Base-by-base conservation (phyloP, 2,329 filamentous ascomycete species). In the Scedosporium apiospermum region DNA sequence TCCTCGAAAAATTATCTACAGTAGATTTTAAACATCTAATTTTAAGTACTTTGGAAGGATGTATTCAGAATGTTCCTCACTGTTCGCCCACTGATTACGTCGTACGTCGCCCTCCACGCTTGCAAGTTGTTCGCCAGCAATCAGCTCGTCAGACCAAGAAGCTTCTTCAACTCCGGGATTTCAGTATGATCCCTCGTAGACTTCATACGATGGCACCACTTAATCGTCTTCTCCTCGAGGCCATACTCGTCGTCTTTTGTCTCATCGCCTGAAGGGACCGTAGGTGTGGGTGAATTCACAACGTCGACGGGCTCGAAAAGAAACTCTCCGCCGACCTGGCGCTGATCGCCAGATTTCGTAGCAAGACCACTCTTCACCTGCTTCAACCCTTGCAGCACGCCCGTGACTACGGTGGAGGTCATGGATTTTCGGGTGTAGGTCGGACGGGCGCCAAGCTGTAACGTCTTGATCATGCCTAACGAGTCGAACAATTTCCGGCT, bases 181-280 rank as follows among this genome's bases (percentile, higher is more conserved):
- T 92, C 89, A 1, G 83, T 82, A 70, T 96, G 91, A 67, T 93
- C 90, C 58, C 90, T 77, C 12, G 90, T 93, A 63, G 84, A 89
- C 70, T 80, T 80, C 90, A 96, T 96, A 30, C 90, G 81, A 74
- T 93, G 89, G 68, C 88, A 92, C 90, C 91, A 96, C 1, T 84
- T 86, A 30, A 90, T 82, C 62, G 76, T 77, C 74, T 89, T 88
- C 69, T 83, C 78, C 69, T 83, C 78, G 7, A 66, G 66, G 7
- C 60, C 49, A 51, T 61, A 57, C 49, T 55, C 27, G 60, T 71
- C 70, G 26, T 69, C 72, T 7, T 67, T 70, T n/a, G 61, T 65
- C 6, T 68, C 68, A 18, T 63, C 62, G 3, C 60, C 65, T 14
- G 64, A 57, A 18, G 60, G 62, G 12, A 65, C 65, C 63, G 64